Percentiles rank a stretch among this genome's conserved stretches.
Conservation (phyloP, 1,139 yeast genomes). For the Eremothecium sinecaudum region DNA sequence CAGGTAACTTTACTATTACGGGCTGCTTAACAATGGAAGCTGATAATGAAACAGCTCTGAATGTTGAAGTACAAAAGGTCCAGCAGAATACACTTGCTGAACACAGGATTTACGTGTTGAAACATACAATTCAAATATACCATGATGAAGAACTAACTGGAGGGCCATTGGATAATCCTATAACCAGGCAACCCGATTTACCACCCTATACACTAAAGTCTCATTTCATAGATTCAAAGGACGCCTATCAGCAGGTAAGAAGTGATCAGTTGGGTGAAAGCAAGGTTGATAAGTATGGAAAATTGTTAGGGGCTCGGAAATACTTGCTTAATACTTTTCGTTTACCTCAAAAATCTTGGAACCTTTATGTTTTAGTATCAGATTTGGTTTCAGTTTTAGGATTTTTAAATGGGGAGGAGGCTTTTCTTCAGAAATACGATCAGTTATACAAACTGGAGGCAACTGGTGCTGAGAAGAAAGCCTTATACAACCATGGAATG, state of each 20-base stretch:
- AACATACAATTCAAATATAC: slow-evolving; percentile 6
- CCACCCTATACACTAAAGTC: slow-evolving; percentile 9
- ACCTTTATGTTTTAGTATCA: slow-evolving; percentile 16
- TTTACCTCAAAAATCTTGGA: slow-evolving; percentile 11
- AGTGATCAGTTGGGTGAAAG: slow-evolving; percentile 65
- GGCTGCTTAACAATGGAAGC: too few relatives aligned
- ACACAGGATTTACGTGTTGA: slow-evolving; percentile 10
- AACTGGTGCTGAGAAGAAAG: slow-evolving; percentile 10
- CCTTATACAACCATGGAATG: slow-evolving; percentile 9
- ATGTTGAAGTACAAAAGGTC: slow-evolving; percentile 3
- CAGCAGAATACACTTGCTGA: slow-evolving; percentile 5
- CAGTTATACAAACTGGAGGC: slow-evolving; percentile 18
- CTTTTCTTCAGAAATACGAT: slow-evolving; percentile 14
- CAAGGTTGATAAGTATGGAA: slow-evolving; percentile 61
- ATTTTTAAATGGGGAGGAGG: slow-evolving; percentile 8
- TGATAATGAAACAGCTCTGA: too few relatives aligned
- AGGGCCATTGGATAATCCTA: slow-evolving; percentile 10
- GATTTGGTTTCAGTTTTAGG: slow-evolving; percentile 17
- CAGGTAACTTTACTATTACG: too few relatives aligned
- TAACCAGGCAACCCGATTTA: slow-evolving; percentile 6
- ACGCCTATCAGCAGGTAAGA: slow-evolving; percentile 9
- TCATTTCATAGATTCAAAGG: slow-evolving; percentile 8
- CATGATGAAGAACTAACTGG: slow-evolving; percentile 6
- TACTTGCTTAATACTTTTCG: slow-evolving; percentile 68
- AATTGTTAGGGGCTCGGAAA: slow-evolving; percentile 56